Conservation (phyloP, 805 yeast genomes). For the Ogataea methanolica region DNA sequence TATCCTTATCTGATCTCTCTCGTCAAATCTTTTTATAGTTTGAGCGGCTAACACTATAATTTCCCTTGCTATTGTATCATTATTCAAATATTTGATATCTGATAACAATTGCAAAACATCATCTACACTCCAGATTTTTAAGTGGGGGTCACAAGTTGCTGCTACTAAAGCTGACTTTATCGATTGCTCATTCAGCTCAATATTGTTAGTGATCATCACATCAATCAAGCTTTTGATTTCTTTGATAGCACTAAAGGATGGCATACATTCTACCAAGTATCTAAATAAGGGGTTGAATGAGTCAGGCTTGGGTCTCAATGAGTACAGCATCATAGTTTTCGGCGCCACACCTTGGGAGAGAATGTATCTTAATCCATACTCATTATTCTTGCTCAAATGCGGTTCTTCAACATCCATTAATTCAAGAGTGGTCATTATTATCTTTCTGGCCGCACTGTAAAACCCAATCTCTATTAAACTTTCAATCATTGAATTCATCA, state of each 20-base stretch:
- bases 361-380: not conserved
- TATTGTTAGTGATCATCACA: constrained; percentile 1
- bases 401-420: constrained; percentile 1
- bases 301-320: not conserved
- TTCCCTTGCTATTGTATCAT: no score
- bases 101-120: no score
- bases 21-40: no score
- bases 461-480: not conserved
- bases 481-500: constrained; percentile 1
- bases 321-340: not conserved
- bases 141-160: no score
- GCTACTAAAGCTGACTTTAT: no score
- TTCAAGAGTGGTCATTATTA: not conserved
- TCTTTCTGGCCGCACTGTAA: not conserved
- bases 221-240: constrained; percentile 3
- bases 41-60: no score
- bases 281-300: constrained; percentile 4
- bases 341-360: not conserved
- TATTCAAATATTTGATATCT: no score
- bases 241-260: not conserved
- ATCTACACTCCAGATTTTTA: no score
- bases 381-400: not conserved
- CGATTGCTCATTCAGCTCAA: no score
- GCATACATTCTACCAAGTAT: not conserved
- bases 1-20: no score